Conservation (phyloP, 371 early-diverging fungal species). For the Mortierella sp. region DNA sequence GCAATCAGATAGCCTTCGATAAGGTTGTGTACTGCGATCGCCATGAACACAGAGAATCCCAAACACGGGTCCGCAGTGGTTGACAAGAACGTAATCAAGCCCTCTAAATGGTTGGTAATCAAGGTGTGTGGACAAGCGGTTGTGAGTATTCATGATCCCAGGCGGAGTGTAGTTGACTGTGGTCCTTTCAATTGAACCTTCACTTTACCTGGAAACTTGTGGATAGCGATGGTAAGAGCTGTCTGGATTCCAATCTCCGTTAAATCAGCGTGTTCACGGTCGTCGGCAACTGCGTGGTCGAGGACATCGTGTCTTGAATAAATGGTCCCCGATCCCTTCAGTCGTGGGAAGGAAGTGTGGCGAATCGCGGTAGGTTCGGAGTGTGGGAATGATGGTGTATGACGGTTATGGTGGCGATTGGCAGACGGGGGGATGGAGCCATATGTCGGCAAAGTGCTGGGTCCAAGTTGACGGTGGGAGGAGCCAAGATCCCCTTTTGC, state of each 20-base stretch:
- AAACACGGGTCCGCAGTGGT: constrained; percentile 70
- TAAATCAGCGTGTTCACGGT: constrained; percentile 46
- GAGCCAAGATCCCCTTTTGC: neutral
- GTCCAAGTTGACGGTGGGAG: neutral
- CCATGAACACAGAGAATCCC: constrained; percentile 77
- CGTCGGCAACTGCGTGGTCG: constrained; percentile 47
- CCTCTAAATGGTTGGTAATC: constrained; percentile 59
- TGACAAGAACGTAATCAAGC: constrained; percentile 80
- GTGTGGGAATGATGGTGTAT: neutral
- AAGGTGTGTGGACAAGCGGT: neutral
- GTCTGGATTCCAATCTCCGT: constrained; percentile 76
- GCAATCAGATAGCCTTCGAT: constrained; percentile 86
- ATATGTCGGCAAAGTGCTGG: constrained; percentile 13
- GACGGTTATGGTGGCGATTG: neutral
- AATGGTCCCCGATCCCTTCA: constrained; percentile 12
- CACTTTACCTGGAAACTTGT: constrained; percentile 77
- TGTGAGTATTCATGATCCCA: no score
- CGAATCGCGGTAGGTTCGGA: constrained; percentile 23
- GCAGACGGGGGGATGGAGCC: constrained; percentile 16
- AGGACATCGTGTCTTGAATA: constrained; percentile 41
- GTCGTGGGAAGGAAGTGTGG: constrained; percentile 43
- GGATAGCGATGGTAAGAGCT: constrained; percentile 81
- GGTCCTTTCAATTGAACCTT: no score
- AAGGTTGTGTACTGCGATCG: constrained; percentile 82
- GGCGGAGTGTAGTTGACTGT: no score